These are phyloP conservation scores for Flaveria sonorensis DNA, from an alignment of 129 eudicot genomes.

Conservation along the genomic window DNA sequence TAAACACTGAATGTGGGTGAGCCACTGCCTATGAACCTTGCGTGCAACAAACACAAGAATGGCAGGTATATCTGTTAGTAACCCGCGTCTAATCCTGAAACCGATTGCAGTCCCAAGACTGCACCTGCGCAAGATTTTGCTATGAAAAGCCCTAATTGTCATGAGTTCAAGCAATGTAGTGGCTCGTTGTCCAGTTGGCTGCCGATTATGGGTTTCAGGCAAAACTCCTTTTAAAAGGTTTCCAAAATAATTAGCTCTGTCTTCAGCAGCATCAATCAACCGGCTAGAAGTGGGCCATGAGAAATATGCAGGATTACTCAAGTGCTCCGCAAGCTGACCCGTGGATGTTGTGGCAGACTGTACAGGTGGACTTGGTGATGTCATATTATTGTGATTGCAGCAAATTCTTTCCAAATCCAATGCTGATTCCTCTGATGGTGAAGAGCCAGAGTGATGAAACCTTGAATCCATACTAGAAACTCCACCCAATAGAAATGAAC, in stretches of 20 bases:
- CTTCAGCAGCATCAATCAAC: slow-evolving; percentile 65
- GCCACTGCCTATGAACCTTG: slow-evolving; percentile 80
- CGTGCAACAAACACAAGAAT: slow-evolving; percentile 85
- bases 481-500: slow-evolving; percentile 14
- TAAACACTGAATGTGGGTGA: slow-evolving; percentile 56
- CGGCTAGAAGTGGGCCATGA: slow-evolving; percentile 85
- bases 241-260: slow-evolving; percentile 75
- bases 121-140: slow-evolving; percentile 62
- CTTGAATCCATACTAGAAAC: slow-evolving; percentile 43
- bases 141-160: slow-evolving; percentile 86
- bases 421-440: slow-evolving; percentile 71
- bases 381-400: slow-evolving; percentile 41
- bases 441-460: slow-evolving; percentile 52
- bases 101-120: slow-evolving; percentile 89
- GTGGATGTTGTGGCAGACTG: slow-evolving; percentile 52
- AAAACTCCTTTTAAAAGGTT: slow-evolving; percentile 77
- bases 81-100: slow-evolving; percentile 63
- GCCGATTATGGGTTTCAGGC: slow-evolving; percentile 67
- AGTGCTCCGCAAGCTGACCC: slow-evolving; percentile 40
- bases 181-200: slow-evolving; percentile 77
- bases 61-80: slow-evolving; percentile 74
- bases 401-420: slow-evolving; percentile 61
- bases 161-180: slow-evolving; percentile 74
- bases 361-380: slow-evolving; percentile 49
- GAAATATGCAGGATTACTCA: slow-evolving; percentile 75